A percentile compares a stretch with the other conserved stretches of the same genome.
Conservation (phyloP, 805 yeast genomes). For the Candida ulmi region DNA sequence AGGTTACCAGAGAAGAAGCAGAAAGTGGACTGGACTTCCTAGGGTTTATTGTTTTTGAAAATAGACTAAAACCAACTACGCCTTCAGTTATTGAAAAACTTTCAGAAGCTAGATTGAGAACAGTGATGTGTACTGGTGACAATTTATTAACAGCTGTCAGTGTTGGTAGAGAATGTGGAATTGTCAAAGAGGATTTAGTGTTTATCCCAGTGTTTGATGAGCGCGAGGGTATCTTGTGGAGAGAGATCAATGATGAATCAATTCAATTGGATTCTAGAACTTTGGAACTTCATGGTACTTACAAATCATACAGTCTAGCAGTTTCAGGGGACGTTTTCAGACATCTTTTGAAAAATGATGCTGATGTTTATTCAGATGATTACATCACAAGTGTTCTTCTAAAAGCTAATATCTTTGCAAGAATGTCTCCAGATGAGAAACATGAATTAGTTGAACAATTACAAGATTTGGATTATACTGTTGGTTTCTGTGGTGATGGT, state of each 20-base stretch:
- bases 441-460: slow-evolving; percentile 89
- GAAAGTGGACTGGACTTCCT: slow-evolving; percentile 68
- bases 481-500: slow-evolving; percentile 98
- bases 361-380: slow-evolving; percentile 23
- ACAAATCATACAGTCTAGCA: slow-evolving; percentile 60
- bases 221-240: slow-evolving; percentile 41
- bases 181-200: slow-evolving; percentile 45
- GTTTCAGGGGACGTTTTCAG: slow-evolving; percentile 92
- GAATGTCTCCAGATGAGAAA: slow-evolving; percentile 99
- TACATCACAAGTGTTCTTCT: slow-evolving; percentile 56
- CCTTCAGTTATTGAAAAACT: slow-evolving; percentile 53
- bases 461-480: slow-evolving; percentile 82
- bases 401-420: slow-evolving; percentile 76
- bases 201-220: slow-evolving; percentile 59
- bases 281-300: slow-evolving; percentile 38
- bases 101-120: slow-evolving; percentile 65
- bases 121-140: slow-evolving; percentile 97
- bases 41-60: slow-evolving; percentile 92
- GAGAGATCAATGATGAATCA: slow-evolving; percentile 56
- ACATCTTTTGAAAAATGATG: slow-evolving; percentile 47
- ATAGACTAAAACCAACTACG: slow-evolving; percentile 74
- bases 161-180: slow-evolving; percentile 80
- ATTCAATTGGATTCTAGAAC: slow-evolving; percentile 59
- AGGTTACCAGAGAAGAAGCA: slow-evolving; percentile 52
- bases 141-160: slow-evolving; percentile 91